Conservation (phyloP, 2,329 filamentous ascomycete genomes). For the Fusarium mangiferae region DNA sequence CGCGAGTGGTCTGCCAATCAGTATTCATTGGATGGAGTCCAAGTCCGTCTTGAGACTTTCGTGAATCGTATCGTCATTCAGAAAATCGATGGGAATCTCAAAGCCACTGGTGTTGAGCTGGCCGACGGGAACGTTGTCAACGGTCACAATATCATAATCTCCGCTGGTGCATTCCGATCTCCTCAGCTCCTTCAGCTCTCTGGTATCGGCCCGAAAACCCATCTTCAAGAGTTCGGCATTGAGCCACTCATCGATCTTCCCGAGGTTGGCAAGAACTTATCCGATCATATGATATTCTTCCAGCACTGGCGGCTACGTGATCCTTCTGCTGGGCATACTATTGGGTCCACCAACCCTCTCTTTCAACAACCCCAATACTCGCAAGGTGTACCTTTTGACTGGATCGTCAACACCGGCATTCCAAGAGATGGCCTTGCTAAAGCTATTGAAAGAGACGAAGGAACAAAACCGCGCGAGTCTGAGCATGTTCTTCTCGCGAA, state of each 20-base stretch:
- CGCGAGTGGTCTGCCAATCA: constrained; percentile 37
- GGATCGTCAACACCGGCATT: constrained; percentile 46
- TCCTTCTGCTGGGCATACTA: constrained; percentile 46
- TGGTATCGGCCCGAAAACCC: constrained; percentile 55
- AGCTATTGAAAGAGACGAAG: constrained; percentile 50
- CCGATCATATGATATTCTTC: constrained; percentile 43
- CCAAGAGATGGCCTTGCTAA: constrained; percentile 42
- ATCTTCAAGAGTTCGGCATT: constrained; percentile 55
- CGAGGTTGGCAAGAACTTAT: constrained; percentile 60
- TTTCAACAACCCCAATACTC: constrained; percentile 51
- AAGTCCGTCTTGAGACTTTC: constrained; percentile 38
- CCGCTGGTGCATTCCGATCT: constrained; percentile 59
- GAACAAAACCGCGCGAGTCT: constrained; percentile 43
- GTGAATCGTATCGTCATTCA: constrained; percentile 38
- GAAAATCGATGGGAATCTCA: not conserved
- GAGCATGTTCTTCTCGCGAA: constrained; percentile 48
- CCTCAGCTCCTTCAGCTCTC: constrained; percentile 60
- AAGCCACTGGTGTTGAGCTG: constrained; percentile 44
- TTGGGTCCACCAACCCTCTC: constrained; percentile 49
- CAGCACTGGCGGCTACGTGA: constrained; percentile 48
- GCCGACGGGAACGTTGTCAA: constrained; percentile 40
- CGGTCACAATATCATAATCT: constrained; percentile 55
- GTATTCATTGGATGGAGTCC: constrained; percentile 43
- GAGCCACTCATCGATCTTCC: constrained; percentile 51
- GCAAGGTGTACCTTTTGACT: constrained; percentile 51